Percentiles rank a stretch among this genome's conserved stretches.
phyloP scores from a whole-genome alignment of 2,329 filamentous ascomycete genomes.

The Claviceps sp. region DNA sequence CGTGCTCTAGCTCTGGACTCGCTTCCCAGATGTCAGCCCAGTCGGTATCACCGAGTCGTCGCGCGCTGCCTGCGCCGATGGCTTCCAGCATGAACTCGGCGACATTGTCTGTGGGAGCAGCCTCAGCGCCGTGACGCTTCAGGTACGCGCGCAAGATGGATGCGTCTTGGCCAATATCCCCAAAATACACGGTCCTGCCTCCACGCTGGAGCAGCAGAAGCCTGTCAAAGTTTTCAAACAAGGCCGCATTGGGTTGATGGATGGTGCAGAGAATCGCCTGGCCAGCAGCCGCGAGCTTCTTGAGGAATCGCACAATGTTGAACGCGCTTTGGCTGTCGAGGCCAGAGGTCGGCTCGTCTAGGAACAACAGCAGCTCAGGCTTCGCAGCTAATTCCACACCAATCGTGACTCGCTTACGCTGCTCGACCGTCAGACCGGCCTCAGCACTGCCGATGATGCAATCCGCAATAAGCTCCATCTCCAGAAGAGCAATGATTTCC shows the following conservation, averaged over 20 bases:
- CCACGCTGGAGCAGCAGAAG: slow-evolving; percentile 66
- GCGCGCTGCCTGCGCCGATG: slow-evolving; percentile 60
- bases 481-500: slow-evolving; percentile 44
- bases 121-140: slow-evolving; percentile 45
- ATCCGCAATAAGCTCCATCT: slow-evolving; percentile 46
- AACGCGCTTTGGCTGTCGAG: slow-evolving; percentile 51
- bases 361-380: slow-evolving; percentile 61
- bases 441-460: slow-evolving; percentile 46
- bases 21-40: slow-evolving; percentile 72
- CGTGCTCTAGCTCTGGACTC: slow-evolving; percentile 53
- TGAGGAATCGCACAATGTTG: slow-evolving; percentile 67
- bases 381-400: slow-evolving; percentile 82
- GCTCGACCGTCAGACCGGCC: slow-evolving; percentile 56
- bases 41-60: slow-evolving; percentile 60
- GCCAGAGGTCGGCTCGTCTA: slow-evolving; percentile 68
- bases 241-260: slow-evolving; percentile 73
- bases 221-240: slow-evolving; percentile 82
- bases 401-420: slow-evolving; percentile 71
- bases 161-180: slow-evolving; percentile 68
- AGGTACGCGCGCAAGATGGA: slow-evolving; percentile 53
- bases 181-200: slow-evolving; percentile 75
- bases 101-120: slow-evolving; percentile 41
- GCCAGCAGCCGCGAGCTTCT: slow-evolving; percentile 62
- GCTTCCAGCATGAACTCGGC: slow-evolving; percentile 79
- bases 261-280: slow-evolving; percentile 87